phyloP scores from a whole-genome alignment of 164 flowering plant genomes.

The Cinnamomum micranthum region DNA sequence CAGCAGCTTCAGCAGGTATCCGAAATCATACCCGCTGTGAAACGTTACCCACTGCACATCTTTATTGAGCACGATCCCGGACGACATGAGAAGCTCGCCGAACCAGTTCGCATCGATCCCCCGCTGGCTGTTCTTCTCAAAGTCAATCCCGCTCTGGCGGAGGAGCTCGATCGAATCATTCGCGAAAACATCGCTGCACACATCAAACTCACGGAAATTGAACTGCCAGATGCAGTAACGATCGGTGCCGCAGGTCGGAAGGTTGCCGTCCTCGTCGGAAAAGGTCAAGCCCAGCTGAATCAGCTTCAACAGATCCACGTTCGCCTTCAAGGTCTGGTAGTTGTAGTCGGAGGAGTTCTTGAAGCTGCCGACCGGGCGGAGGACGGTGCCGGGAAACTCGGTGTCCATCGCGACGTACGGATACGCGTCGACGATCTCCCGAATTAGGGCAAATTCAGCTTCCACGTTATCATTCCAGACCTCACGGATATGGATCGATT shows the following conservation, averaged over 20 bases:
- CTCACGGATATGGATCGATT: slow-evolving; percentile 42
- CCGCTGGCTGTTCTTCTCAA: slow-evolving; percentile 27
- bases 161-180: slow-evolving; percentile 46
- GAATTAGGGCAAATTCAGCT: slow-evolving; percentile 35
- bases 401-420: slow-evolving; percentile 53
- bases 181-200: slow-evolving; percentile 33
- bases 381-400: slow-evolving; percentile 42
- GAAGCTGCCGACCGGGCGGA: slow-evolving; percentile 32
- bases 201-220: slow-evolving; percentile 47
- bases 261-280: slow-evolving; percentile 40
- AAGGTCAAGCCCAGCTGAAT: slow-evolving; percentile 55
- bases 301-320: slow-evolving; percentile 42
- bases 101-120: slow-evolving; percentile 28
- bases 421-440: slow-evolving; percentile 42
- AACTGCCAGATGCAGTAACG: slow-evolving; percentile 46
- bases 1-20: slow-evolving; percentile 50
- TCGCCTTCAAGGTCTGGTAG: slow-evolving; percentile 39
- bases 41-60: slow-evolving; percentile 38
- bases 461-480: slow-evolving; percentile 46
- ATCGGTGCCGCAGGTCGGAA: slow-evolving; percentile 41
- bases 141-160: slow-evolving; percentile 38
- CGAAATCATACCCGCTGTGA: slow-evolving; percentile 41
- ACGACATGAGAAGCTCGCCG: slow-evolving; percentile 33
- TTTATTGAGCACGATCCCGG: slow-evolving; percentile 31
- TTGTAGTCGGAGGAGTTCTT: slow-evolving; percentile 26